Evolutionary conservation across 2,329 filamentous ascomycete genomes (phyloP).

Genomic region (Exserohilum turcica): DNA sequence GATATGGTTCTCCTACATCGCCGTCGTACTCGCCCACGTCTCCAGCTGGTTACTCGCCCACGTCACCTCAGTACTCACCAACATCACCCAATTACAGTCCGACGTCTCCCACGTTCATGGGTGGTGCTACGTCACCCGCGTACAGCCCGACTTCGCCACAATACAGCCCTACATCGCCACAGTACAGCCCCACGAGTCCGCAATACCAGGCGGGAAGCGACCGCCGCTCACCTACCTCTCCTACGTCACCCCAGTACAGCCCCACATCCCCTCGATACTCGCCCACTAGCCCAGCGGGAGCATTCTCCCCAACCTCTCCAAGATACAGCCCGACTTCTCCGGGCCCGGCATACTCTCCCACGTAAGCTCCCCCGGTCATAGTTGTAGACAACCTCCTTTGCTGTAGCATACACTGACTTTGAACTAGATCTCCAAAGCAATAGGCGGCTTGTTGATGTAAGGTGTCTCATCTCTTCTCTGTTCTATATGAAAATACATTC

Average conservation of each 20-base stretch:
- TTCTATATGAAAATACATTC: constrained; percentile 43
- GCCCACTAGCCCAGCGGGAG: constrained; percentile 39
- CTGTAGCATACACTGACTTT: constrained; percentile 25
- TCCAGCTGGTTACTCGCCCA: constrained; percentile 58
- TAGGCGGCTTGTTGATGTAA: constrained; percentile 22
- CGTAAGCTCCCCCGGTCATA: constrained; percentile 48
- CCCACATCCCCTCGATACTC: constrained; percentile 42
- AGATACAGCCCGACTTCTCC: constrained; percentile 50
- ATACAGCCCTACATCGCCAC: constrained; percentile 65
- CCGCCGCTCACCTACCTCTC: constrained; percentile 57
- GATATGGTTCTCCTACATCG: constrained; percentile 53
- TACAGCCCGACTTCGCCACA: constrained; percentile 63
- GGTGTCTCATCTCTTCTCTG: constrained; percentile 10
- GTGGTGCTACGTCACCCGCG: constrained; percentile 52
- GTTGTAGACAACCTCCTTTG: constrained; percentile 23
- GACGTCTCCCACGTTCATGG: constrained; percentile 44
- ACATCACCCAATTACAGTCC: constrained; percentile 56
- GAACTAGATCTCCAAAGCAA: constrained; percentile 42
- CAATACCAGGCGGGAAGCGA: constrained; percentile 60
- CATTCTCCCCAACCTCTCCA: constrained; percentile 53
- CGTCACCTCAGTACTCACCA: constrained; percentile 53
- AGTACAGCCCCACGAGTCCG: constrained; percentile 73
- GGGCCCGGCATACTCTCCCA: constrained; percentile 50
- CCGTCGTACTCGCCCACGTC: constrained; percentile 63
- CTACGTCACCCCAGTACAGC: constrained; percentile 47